A percentile compares a stretch with the other conserved stretches of the same genome.
These are phyloP conservation scores for Dactylellina drechsleri DNA, from an alignment of 2,329 filamentous ascomycete genomes.

Conservation along the genomic window DNA sequence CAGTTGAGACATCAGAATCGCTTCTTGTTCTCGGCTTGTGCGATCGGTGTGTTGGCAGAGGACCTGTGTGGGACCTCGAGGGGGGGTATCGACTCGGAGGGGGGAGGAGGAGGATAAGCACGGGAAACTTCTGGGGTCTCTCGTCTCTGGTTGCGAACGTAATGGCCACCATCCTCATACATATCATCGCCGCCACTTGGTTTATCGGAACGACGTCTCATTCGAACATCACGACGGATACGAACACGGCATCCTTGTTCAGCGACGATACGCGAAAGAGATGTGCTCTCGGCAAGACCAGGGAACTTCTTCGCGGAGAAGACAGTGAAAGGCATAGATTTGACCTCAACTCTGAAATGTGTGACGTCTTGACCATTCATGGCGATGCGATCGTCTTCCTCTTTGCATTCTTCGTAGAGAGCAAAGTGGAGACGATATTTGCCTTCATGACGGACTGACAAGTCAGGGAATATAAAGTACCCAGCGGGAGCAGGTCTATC, in stretches of 20 bases:
- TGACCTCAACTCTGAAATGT: slow-evolving; percentile 76
- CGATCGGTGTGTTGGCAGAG: slow-evolving; percentile 51
- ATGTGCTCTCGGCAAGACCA: slow-evolving; percentile 87
- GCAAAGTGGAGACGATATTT: slow-evolving; percentile 91
- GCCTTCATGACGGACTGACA: slow-evolving; percentile 95
- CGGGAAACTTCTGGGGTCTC: slow-evolving; percentile 47
- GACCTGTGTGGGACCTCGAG: slow-evolving; percentile 57
- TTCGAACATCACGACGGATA: slow-evolving; percentile 91
- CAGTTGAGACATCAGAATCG: slow-evolving; percentile 57
- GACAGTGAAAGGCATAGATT: slow-evolving; percentile 85
- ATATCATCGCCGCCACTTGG: slow-evolving; percentile 66
- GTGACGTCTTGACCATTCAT: slow-evolving; percentile 62
- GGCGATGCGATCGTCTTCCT: slow-evolving; percentile 64
- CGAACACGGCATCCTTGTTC: slow-evolving; percentile 97
- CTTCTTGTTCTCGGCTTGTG: slow-evolving; percentile 57
- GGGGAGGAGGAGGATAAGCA: slow-evolving; percentile 35
- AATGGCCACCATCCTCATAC: slow-evolving; percentile 70
- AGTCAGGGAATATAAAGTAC: slow-evolving; percentile 97
- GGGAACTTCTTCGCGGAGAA: slow-evolving; percentile 99
- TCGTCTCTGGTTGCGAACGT: slow-evolving; percentile 56
- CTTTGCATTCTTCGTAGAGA: slow-evolving; percentile 84
- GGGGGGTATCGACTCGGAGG: slow-evolving; percentile 51
- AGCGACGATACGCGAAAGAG: slow-evolving; percentile 86
- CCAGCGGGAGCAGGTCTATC: slow-evolving; percentile 82
- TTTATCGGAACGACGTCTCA: slow-evolving; percentile 84